These are phyloP conservation scores for Camellia japonica DNA, from an alignment of 148 eudicot genomes.

Conservation along the genomic window DNA sequence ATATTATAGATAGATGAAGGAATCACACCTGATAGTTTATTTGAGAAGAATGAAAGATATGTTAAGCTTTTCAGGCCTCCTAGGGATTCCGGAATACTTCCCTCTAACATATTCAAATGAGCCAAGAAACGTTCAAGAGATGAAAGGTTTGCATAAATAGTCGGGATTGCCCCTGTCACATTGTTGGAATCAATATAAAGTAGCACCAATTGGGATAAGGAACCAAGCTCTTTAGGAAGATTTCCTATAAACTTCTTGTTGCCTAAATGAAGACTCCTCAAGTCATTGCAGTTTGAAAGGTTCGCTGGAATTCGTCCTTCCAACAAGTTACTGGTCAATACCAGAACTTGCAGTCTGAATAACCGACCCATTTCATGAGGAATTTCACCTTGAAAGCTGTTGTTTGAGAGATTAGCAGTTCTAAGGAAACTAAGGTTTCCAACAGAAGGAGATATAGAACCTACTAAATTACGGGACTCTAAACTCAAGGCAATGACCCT, in stretches of 20 bases:
- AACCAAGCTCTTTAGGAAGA: conserved; percentile 27
- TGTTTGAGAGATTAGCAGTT: too few species aligned
- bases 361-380: too few species aligned
- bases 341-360: too few species aligned
- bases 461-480: too few species aligned
- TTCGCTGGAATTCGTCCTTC: conserved; percentile 29
- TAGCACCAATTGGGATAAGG: conserved; percentile 13
- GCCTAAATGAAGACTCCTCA: neutral
- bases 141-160: conserved; percentile 33
- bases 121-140: conserved; percentile 14
- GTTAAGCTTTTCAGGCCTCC: conserved; percentile 18
- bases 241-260: conserved; percentile 28
- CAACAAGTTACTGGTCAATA: conserved; percentile 19
- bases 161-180: conserved; percentile 33
- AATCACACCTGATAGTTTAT: conserved; percentile 25
- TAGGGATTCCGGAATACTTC: conserved; percentile 25
- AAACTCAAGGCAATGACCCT: conserved; percentile 16
- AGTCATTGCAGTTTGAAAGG: conserved; percentile 24
- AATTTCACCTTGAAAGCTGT: too few species aligned
- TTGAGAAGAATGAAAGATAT: neutral
- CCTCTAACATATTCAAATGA: conserved; percentile 21
- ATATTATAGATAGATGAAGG: conserved; percentile 28
- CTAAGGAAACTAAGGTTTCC: too few species aligned
- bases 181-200: conserved; percentile 21
- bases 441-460: too few species aligned